phyloP scores from a whole-genome alignment of 257 asterid genomes.

The Petrea volubilis region DNA sequence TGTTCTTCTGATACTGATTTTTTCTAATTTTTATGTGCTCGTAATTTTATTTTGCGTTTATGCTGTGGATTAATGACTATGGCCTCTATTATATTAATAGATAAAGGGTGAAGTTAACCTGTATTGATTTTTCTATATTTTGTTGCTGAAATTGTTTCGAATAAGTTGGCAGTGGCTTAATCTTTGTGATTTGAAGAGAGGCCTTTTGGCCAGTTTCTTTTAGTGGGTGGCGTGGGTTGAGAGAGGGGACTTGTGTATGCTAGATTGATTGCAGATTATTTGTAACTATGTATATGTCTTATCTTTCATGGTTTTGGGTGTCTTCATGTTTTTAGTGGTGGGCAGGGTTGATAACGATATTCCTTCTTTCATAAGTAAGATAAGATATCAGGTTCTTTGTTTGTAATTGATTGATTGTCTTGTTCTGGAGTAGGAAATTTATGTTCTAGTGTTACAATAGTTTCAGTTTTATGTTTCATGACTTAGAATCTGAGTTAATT shows the following conservation, averaged over 20 bases:
- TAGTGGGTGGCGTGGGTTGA: not conserved
- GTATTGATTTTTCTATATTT: not conserved
- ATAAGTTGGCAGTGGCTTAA: not conserved
- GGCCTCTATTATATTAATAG: not conserved
- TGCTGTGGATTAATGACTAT: not conserved
- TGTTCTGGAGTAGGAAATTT: not conserved
- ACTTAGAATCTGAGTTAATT: not conserved
- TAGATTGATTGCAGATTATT: too few relatives aligned
- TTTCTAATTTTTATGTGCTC: not conserved
- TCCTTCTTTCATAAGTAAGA: not conserved
- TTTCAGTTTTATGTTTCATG: not conserved
- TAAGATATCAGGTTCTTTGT: not conserved
- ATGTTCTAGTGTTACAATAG: not conserved
- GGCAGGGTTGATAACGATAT: constrained; percentile 1
- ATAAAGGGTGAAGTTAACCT: constrained; percentile 2
- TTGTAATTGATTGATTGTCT: not conserved
- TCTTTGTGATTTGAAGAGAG: constrained; percentile 4
- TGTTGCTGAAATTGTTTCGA: not conserved
- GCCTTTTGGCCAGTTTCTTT: not conserved
- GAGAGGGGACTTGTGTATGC: not conserved
- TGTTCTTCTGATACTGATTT: constrained; percentile 20
- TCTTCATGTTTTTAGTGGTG: not conserved
- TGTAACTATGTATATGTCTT: not conserved
- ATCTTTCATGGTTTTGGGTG: constrained; percentile 13
- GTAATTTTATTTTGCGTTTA: not conserved